phyloP scores from a whole-genome alignment of 2,329 filamentous ascomycete genomes.

The Hypomyces rosellus region DNA sequence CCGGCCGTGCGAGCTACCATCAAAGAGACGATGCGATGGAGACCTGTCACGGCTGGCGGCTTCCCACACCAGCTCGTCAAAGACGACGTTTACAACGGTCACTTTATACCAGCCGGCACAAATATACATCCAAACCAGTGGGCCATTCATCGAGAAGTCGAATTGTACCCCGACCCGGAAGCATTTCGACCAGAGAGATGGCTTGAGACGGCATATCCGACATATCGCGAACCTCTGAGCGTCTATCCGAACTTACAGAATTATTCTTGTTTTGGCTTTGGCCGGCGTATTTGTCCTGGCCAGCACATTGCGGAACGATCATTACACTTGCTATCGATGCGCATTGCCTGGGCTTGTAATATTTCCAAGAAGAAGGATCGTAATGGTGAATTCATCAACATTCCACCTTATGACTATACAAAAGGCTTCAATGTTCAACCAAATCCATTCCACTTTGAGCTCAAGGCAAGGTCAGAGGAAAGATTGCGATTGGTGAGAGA shows the following conservation, averaged over 20 bases:
- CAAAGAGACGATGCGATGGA: slow-evolving; percentile 54
- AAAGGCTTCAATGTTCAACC: not conserved
- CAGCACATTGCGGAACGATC: slow-evolving; percentile 4
- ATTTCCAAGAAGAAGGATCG: not conserved
- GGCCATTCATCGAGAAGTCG: slow-evolving; percentile 52
- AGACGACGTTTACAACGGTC: slow-evolving; percentile 42
- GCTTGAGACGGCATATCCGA: slow-evolving; percentile 56
- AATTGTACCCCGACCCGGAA: slow-evolving; percentile 58
- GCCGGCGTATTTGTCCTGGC: slow-evolving; percentile 1
- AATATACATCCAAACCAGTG: slow-evolving; percentile 15
- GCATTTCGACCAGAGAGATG: slow-evolving; percentile 57
- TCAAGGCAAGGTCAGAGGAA: no score
- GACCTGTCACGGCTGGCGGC: slow-evolving; percentile 40
- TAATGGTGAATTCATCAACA: not conserved
- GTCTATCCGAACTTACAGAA: slow-evolving; percentile 54
- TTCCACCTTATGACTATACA: slow-evolving; percentile 1
- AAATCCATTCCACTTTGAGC: not conserved
- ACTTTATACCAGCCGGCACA: slow-evolving; percentile 37
- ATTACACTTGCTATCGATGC: not conserved
- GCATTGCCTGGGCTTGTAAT: not conserved
- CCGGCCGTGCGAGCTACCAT: slow-evolving; percentile 49
- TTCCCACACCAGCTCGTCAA: slow-evolving; percentile 41
- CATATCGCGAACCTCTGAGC: slow-evolving; percentile 58
- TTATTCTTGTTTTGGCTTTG: slow-evolving; percentile 39
- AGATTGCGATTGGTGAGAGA: no score